Percentiles rank a stretch among this genome's conserved stretches.
phyloP scores from a whole-genome alignment of 768 basidiomycete genomes.

The Russula earlei region DNA sequence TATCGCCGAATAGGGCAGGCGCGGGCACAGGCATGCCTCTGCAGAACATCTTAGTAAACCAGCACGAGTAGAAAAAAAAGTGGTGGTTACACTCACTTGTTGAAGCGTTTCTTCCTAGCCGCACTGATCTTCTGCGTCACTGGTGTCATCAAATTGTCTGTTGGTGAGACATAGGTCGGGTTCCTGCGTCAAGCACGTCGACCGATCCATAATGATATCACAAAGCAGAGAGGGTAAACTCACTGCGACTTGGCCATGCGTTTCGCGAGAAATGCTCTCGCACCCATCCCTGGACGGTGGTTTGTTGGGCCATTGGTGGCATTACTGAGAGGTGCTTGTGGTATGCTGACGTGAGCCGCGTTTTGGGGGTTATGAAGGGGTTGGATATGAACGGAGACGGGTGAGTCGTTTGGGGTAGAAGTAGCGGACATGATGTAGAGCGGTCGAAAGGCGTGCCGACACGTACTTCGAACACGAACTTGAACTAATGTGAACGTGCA shows the following conservation, averaged over 20 bases:
- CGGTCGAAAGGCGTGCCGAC: not conserved
- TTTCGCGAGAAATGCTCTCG: conserved; percentile 88
- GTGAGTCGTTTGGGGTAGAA: conserved; percentile 58
- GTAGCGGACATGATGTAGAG: conserved; percentile 41
- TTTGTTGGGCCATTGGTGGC: conserved; percentile 42
- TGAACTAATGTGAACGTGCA: conserved; percentile 18
- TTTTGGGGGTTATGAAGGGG: conserved; percentile 81
- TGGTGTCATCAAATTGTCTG: conserved; percentile 92
- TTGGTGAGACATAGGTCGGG: conserved; percentile 83
- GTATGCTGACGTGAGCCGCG: conserved; percentile 67
- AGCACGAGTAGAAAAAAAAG: not conserved
- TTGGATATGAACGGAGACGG: conserved; percentile 48
- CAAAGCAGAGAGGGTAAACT: conserved; percentile 28
- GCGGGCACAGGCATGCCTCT: conserved; percentile 51
- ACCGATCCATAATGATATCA: not conserved
- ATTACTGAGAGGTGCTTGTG: conserved; percentile 74
- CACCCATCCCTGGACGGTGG: conserved; percentile 65
- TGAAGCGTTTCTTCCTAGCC: conserved; percentile 89
- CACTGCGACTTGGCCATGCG: conserved; percentile 85
- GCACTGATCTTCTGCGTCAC: conserved; percentile 86
- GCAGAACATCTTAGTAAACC: not conserved
- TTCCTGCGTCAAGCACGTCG: conserved; percentile 44
- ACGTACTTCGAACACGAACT: not conserved
- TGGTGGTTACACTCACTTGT: conserved; percentile 48
- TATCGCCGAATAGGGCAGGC: conserved; percentile 47